Conservation (phyloP, 2,329 filamentous ascomycete genomes). For the Neofusicoccum cordaticola region DNA sequence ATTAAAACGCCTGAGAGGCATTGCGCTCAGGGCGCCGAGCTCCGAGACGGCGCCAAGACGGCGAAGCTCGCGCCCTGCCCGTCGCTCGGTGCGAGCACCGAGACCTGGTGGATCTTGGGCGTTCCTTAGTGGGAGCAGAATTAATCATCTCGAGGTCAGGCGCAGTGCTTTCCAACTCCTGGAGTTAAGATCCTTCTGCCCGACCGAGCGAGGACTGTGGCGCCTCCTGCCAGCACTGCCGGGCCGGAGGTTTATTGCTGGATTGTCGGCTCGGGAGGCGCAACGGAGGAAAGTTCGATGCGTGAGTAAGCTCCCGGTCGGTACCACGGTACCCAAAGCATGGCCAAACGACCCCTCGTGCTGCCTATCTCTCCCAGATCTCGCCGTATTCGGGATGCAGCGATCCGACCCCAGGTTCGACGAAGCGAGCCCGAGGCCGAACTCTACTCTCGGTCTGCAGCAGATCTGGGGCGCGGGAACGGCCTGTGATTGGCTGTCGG, state of each 20-base stretch:
- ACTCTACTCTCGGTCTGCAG: neutral
- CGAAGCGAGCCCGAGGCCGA: constrained; percentile 8
- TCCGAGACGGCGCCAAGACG: neutral
- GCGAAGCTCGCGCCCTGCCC: neutral
- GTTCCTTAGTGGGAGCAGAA: neutral
- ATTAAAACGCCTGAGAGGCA: too few species aligned
- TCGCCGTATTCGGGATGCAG: neutral
- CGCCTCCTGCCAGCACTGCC: too few species aligned
- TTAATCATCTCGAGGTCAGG: neutral
- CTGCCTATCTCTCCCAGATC: neutral
- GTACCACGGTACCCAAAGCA: too few species aligned
- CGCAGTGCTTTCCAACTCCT: neutral
- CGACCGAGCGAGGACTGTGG: too few species aligned
- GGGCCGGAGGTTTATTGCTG: too few species aligned
- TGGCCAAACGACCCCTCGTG: neutral
- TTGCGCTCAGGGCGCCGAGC: too few species aligned
- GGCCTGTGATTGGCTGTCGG: neutral
- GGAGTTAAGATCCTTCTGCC: too few species aligned
- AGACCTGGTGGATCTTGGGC: neutral
- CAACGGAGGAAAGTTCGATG: too few species aligned
- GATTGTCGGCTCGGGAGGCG: too few species aligned
- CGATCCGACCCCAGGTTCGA: neutral
- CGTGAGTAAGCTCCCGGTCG: too few species aligned
- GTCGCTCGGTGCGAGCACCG: neutral
- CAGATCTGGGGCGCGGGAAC: neutral